Evolutionary conservation across 1,284 basidiomycete genomes (phyloP).

Genomic region (Peniophora sp.): DNA sequence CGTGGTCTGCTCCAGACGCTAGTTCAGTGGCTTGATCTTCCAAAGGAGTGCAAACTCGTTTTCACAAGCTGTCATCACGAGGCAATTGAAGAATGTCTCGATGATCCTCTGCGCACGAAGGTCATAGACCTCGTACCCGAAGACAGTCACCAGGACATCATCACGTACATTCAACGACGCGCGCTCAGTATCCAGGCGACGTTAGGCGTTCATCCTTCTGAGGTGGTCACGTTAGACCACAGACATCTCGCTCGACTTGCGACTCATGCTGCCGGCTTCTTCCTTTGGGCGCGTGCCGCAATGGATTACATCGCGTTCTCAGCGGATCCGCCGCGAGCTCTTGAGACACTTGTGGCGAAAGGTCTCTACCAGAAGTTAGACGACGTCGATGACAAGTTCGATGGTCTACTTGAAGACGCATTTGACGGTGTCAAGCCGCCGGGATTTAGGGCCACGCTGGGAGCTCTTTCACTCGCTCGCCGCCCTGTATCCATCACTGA

Average conservation of each 20-base stretch:
- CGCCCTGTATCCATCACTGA: constrained; percentile 6
- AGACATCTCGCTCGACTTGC: neutral
- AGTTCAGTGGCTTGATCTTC: constrained; percentile 3
- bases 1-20: constrained; percentile 3
- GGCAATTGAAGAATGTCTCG: constrained; percentile 2
- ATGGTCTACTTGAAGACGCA: neutral
- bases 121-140: constrained; percentile 1
- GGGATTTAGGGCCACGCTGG: constrained; percentile 3
- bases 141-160: constrained; percentile 1
- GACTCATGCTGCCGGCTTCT: constrained; percentile 2
- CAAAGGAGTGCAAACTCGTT: constrained; percentile 9
- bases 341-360: neutral
- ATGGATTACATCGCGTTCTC: constrained; percentile 1
- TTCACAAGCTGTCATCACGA: constrained; percentile 7
- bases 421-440: neutral
- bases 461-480: constrained; percentile 3
- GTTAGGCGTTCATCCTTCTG: neutral
- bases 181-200: constrained; percentile 3
- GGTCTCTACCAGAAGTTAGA: constrained; percentile 1
- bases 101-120: constrained; percentile 3
- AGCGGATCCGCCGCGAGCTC: neutral
- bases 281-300: constrained; percentile 5
- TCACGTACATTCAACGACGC: constrained; percentile 6
- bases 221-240: neutral
- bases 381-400: constrained; percentile 2